Evolutionary conservation across 768 basidiomycete species (phyloP).

Genomic region (Pleurotus salmoneostramineus): DNA sequence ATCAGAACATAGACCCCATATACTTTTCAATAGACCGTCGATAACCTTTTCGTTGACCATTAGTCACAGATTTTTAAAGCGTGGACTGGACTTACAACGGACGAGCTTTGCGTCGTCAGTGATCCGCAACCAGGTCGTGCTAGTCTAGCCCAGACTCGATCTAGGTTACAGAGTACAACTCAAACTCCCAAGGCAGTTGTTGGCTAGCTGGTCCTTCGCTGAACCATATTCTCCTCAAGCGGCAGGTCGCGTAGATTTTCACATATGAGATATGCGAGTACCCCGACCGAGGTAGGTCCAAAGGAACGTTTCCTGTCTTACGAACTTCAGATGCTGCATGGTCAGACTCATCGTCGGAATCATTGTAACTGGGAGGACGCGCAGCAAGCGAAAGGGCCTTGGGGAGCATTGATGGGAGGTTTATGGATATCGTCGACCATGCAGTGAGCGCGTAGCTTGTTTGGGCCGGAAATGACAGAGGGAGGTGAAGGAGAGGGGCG

Average conservation of each 20-base stretch:
- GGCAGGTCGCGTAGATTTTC: conserved; percentile 75
- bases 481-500: conserved; percentile 63
- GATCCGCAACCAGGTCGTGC: no score
- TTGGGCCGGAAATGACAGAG: conserved; percentile 56
- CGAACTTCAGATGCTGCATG: conserved; percentile 11
- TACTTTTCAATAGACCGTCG: no score
- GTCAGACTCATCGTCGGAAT: conserved; percentile 12
- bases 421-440: conserved; percentile 64
- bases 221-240: conserved; percentile 76
- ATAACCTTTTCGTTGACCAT: no score
- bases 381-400: conserved; percentile 54
- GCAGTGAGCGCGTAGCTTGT: conserved; percentile 59
- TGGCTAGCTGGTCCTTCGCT: conserved; percentile 49
- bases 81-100: no score
- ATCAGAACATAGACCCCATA: no score
- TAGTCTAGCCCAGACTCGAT: no score
- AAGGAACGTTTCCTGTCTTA: conserved; percentile 11
- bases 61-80: no score
- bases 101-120: no score
- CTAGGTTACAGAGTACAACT: conserved; percentile 41
- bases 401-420: conserved; percentile 56
- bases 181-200: conserved; percentile 72
- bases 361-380: conserved; percentile 17
- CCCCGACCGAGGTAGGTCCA: conserved; percentile 42
- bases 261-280: conserved; percentile 71